These are phyloP conservation scores for Arthrobotrys conoides DNA, from an alignment of 2,329 filamentous ascomycete genomes.

Conservation along the genomic window DNA sequence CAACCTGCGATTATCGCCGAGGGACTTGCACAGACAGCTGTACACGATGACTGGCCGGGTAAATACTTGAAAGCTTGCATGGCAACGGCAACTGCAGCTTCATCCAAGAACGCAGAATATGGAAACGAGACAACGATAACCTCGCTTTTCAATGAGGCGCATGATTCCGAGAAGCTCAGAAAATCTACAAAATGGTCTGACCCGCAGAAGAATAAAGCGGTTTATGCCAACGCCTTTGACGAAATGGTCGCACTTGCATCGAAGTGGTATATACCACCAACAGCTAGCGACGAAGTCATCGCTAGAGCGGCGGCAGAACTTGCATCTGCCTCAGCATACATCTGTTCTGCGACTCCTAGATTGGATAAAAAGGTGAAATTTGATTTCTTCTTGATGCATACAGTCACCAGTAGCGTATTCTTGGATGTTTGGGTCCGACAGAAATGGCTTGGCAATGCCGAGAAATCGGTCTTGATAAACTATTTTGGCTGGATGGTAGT, in stretches of 20 bases:
- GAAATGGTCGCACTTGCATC: conserved; percentile 76
- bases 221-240: conserved; percentile 75
- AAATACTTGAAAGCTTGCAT: conserved; percentile 73
- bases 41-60: conserved; percentile 75
- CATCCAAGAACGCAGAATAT: conserved; percentile 43
- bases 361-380: conserved; percentile 78
- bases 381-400: conserved; percentile 88
- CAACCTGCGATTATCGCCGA: conserved; percentile 87
- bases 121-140: conserved; percentile 68
- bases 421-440: conserved; percentile 75
- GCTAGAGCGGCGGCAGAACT: conserved; percentile 66
- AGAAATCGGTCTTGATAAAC: conserved; percentile 80
- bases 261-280: conserved; percentile 67
- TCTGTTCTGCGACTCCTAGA: conserved; percentile 75
- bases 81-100: conserved; percentile 67
- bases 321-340: conserved; percentile 69
- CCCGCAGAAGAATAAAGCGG: conserved; percentile 77
- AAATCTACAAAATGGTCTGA: conserved; percentile 71
- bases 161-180: conserved; percentile 72
- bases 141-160: conserved; percentile 75
- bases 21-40: conserved; percentile 81
- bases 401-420: conserved; percentile 83
- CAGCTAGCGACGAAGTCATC: conserved; percentile 67
- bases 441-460: conserved; percentile 73
- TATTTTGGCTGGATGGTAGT: conserved; percentile 85